Evolutionary conservation across 2,329 filamentous ascomycete species (phyloP), one percentile per base, ranked within the genome.

Genomic region (Nigrograna mackinnonii): DNA sequence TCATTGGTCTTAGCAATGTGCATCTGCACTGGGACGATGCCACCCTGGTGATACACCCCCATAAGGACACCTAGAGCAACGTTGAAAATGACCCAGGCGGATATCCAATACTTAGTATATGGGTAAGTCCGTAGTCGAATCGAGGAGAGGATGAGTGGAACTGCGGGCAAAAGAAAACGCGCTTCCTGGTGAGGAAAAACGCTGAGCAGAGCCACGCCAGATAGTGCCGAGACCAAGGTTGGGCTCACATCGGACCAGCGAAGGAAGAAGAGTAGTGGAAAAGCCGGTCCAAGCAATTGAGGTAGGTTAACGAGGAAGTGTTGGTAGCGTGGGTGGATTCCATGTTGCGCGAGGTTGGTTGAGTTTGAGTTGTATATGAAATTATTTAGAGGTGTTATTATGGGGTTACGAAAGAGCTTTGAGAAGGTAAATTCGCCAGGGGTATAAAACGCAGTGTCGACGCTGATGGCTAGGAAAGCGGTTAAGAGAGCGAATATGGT

Each of bases 391-490:
- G 77, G 77, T 0, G 77, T 79, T 41, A 80, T 67, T 39, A 79
- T 60, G 4, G 74, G 68, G 21, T 79, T 75, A 20, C 70, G 70
- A 54, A 87, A 72, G 21, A 92, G 69, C 47, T 84, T 79, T 16
- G 76, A 73, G 76, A 87, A 85, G 26, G 79, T 79, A 44, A 89
- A 78, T 39, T 83, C 78, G 44, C 79, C 76, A 59, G 69, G 48
- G 52, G 68, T 62, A 64, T 96, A 96, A 67, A 95, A 96, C 34
- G 83, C 79, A 3, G 92, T 97, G 68, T 99, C 94, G 43, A 90
- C 78, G 43, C 82, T 80, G 55, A 96, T 80, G 30, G 91, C 92
- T 50, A 92, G 68, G 43, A 83, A 76, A 35, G 84, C 76, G 37
- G 89, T 91, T 37, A 85, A 64, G 24, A 86, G 65, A 22, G 82